Evolutionary conservation across 2,329 filamentous ascomycete species (phyloP).

Genomic region (Lachnellula cervina): DNA sequence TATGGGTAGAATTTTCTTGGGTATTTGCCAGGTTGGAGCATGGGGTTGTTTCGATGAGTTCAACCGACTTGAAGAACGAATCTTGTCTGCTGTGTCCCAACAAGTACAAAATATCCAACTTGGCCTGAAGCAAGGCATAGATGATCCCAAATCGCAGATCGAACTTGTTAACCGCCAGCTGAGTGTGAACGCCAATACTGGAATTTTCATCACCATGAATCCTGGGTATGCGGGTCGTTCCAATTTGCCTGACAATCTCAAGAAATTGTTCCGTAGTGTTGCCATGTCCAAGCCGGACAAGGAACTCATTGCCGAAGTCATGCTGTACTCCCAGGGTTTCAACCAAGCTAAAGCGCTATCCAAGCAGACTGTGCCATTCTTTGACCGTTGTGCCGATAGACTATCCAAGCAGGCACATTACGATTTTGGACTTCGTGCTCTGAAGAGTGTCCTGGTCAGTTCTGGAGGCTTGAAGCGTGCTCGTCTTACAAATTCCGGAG

Average conservation of each 20-base stretch:
- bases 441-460: constrained; percentile 98
- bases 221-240: constrained; percentile 97
- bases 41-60: constrained; percentile 99
- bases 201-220: constrained; percentile 99
- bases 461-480: constrained; percentile 93
- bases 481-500: constrained; percentile 57
- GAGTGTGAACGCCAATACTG: constrained; percentile 85
- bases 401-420: constrained; percentile 98
- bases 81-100: constrained; percentile 95
- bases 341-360: constrained; percentile 91
- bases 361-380: constrained; percentile 96
- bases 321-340: constrained; percentile 99
- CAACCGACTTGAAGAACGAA: constrained; percentile 96
- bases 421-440: constrained; percentile 92
- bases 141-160: constrained; percentile 82
- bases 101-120: constrained; percentile 99
- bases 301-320: constrained; percentile 98
- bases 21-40: constrained; percentile 97
- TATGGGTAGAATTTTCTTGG: constrained; percentile 98
- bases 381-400: constrained; percentile 76
- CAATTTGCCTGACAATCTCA: constrained; percentile 96
- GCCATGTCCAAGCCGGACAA: constrained; percentile 99
- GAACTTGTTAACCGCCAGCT: constrained; percentile 91
- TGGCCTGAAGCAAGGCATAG: constrained; percentile 77
- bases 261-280: constrained; percentile 98